A percentile compares a stretch with the other conserved stretches of the same genome.
Evolutionary conservation across 2,329 filamentous ascomycete species (phyloP).

Genomic region (Microdochium trichocladiopsis): DNA sequence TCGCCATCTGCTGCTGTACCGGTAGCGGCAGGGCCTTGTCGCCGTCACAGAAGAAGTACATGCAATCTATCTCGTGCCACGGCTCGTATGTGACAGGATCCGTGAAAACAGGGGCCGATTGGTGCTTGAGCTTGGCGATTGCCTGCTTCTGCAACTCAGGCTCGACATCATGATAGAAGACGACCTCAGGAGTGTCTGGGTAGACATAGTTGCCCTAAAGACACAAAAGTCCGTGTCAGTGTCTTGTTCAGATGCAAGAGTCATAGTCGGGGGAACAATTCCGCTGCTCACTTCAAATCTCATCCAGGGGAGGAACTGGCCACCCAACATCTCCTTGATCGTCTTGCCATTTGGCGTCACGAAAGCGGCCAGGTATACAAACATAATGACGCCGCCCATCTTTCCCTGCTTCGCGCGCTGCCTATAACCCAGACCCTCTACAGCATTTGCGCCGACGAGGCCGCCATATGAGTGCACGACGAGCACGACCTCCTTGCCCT

Average conservation of each 20-base stretch:
- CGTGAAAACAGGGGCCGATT: constrained; percentile 9
- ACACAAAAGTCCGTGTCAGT: background rate
- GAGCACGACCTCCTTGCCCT: constrained; percentile 22
- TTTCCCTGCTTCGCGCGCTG: constrained; percentile 19
- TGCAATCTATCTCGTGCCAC: constrained; percentile 11
- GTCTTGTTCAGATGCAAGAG: background rate
- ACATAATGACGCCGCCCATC: constrained; percentile 23
- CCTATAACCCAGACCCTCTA: constrained; percentile 19
- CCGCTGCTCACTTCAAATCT: constrained; percentile 1
- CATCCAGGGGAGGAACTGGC: constrained; percentile 15
- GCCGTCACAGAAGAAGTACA: constrained; percentile 11
- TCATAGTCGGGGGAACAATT: background rate
- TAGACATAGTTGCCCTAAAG: constrained; percentile 7
- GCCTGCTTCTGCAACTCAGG: constrained; percentile 5
- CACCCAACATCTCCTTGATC: constrained; percentile 12
- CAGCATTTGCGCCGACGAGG: constrained; percentile 9
- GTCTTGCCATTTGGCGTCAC: constrained; percentile 12
- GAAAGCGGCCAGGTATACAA: constrained; percentile 19
- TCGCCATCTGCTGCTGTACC: constrained; percentile 7
- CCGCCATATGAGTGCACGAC: constrained; percentile 25
- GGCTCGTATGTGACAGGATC: constrained; percentile 11
- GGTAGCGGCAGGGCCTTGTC: constrained; percentile 6
- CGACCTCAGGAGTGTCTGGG: constrained; percentile 5
- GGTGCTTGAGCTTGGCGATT: constrained; percentile 8
- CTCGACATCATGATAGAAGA: constrained; percentile 12